A percentile compares a stretch with the other conserved stretches of the same genome.
phyloP scores from a whole-genome alignment of 2,329 filamentous ascomycete genomes.

The Bipolaris sorokiniana region DNA sequence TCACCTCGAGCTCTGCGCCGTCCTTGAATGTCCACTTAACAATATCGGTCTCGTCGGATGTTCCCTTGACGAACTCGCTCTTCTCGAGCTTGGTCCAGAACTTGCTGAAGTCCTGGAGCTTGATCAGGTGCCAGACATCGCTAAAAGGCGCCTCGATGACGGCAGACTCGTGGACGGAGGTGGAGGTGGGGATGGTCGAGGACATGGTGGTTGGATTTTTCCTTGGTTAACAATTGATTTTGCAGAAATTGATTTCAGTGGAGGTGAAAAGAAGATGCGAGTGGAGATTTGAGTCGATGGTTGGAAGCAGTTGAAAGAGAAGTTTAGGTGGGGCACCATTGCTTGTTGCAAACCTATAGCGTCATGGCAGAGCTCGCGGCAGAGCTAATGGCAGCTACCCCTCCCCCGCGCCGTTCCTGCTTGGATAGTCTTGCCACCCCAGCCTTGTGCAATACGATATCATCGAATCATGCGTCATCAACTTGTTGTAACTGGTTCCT shows the following conservation, averaged over 20 bases:
- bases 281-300: slow-evolving; percentile 4
- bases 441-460: slow-evolving; percentile 4
- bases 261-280: neutral
- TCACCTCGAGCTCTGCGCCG: slow-evolving; percentile 70
- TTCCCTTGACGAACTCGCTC: slow-evolving; percentile 68
- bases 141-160: slow-evolving; percentile 72
- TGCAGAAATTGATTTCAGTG: neutral
- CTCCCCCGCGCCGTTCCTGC: slow-evolving; percentile 30
- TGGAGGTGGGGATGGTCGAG: slow-evolving; percentile 66
- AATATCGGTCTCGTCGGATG: slow-evolving; percentile 68
- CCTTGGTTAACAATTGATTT: slow-evolving; percentile 11
- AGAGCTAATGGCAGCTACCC: slow-evolving; percentile 26
- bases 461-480: neutral
- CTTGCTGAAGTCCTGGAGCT: slow-evolving; percentile 70
- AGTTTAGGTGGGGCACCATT: slow-evolving; percentile 25
- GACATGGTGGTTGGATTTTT: slow-evolving; percentile 30
- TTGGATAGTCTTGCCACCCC: slow-evolving; percentile 22
- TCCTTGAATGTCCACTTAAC: slow-evolving; percentile 76
- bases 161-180: slow-evolving; percentile 68
- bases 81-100: slow-evolving; percentile 70
- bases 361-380: slow-evolving; percentile 27
- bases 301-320: slow-evolving; percentile 12
- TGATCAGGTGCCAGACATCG: slow-evolving; percentile 76
- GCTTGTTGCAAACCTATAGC: slow-evolving; percentile 19
- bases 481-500: neutral